A percentile compares a stretch with the other conserved stretches of the same genome.
Conservation (phyloP, 75 land plant species). For the Azolla pinnata region DNA sequence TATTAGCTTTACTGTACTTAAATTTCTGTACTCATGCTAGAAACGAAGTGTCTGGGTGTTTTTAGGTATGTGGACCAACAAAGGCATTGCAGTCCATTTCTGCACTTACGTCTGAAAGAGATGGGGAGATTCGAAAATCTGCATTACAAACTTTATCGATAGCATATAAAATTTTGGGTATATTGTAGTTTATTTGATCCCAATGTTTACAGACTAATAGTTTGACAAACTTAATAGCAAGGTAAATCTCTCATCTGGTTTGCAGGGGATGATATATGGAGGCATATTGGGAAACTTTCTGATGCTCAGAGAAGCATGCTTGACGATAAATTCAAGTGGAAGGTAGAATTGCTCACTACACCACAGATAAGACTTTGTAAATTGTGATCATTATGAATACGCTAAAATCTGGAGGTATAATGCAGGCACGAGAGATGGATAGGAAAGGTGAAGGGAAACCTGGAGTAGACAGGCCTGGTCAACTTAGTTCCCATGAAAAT, state of each 20-base stretch:
- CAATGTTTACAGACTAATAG: not conserved
- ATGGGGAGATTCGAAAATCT: slow-evolving; percentile 96
- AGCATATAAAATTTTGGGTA: slow-evolving; percentile 89
- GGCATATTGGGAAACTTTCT: slow-evolving; percentile 78
- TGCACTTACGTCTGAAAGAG: slow-evolving; percentile 83
- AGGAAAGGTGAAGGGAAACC: slow-evolving; percentile 89
- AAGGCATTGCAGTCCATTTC: slow-evolving; percentile 83
- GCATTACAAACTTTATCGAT: slow-evolving; percentile 82
- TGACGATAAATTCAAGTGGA: slow-evolving; percentile 97
- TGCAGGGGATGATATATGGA: slow-evolving; percentile 97
- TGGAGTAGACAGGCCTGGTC: slow-evolving; percentile 74
- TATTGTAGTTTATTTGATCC: not conserved
- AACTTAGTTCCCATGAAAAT: slow-evolving; percentile 83
- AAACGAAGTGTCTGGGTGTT: too few relatives aligned
- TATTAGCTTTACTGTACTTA: not conserved
- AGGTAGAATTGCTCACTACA: too few relatives aligned
- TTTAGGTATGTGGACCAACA: slow-evolving; percentile 70
- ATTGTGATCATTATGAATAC: too few relatives aligned
- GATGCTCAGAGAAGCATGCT: slow-evolving; percentile 95
- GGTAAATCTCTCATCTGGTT: not conserved
- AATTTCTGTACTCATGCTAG: slow-evolving; percentile 2
- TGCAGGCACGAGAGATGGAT: slow-evolving; percentile 94
- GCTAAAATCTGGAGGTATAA: too few relatives aligned
- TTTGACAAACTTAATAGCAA: not conserved
- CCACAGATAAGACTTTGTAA: too few relatives aligned